Percentiles rank a stretch among this genome's conserved stretches.
phyloP scores from a whole-genome alignment of 805 yeast genomes.

The Hemisphaericaspora nanyangensis region DNA sequence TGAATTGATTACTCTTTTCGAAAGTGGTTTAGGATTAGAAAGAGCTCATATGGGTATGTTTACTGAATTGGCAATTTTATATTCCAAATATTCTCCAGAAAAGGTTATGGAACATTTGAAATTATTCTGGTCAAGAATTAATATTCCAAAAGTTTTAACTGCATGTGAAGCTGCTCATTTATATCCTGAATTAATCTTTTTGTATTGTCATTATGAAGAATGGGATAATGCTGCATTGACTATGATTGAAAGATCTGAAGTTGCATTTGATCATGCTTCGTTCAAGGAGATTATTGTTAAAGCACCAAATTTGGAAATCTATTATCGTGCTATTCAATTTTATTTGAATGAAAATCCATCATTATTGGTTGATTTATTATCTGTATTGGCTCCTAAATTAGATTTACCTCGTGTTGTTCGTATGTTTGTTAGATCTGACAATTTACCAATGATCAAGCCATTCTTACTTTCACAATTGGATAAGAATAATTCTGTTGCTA shows the following conservation, averaged over 20 bases:
- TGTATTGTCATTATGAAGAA: slow-evolving; percentile 97
- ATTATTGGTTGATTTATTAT: slow-evolving; percentile 77
- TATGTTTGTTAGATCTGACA: slow-evolving; percentile 91
- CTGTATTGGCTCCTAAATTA: slow-evolving; percentile 81
- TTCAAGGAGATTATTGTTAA: slow-evolving; percentile 94
- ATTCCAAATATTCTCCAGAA: slow-evolving; percentile 85
- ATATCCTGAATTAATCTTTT: slow-evolving; percentile 94
- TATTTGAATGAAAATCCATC: slow-evolving; percentile 91
- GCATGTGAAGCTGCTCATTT: slow-evolving; percentile 92
- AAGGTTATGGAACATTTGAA: slow-evolving; percentile 95
- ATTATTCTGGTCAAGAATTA: slow-evolving; percentile 96
- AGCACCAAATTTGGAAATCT: slow-evolving; percentile 93
- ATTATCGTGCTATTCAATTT: slow-evolving; percentile 95
- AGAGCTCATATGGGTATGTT: slow-evolving; percentile 99
- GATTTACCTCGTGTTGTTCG: slow-evolving; percentile 94
- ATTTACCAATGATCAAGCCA: slow-evolving; percentile 93
- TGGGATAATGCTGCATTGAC: slow-evolving; percentile 98
- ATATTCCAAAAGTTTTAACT: slow-evolving; percentile 93
- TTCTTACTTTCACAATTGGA: slow-evolving; percentile 88
- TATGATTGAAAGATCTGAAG: slow-evolving; percentile 92
- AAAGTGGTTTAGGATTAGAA: slow-evolving; percentile 92
- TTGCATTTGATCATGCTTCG: slow-evolving; percentile 87
- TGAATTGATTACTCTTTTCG: slow-evolving; percentile 87
- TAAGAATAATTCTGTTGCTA: slow-evolving; percentile 86
- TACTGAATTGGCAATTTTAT: slow-evolving; percentile 88